Evolutionary conservation across 2,329 filamentous ascomycete species (phyloP), one percentile per base, ranked within the genome.

Genomic region (Curvularia hawaiiensis): DNA sequence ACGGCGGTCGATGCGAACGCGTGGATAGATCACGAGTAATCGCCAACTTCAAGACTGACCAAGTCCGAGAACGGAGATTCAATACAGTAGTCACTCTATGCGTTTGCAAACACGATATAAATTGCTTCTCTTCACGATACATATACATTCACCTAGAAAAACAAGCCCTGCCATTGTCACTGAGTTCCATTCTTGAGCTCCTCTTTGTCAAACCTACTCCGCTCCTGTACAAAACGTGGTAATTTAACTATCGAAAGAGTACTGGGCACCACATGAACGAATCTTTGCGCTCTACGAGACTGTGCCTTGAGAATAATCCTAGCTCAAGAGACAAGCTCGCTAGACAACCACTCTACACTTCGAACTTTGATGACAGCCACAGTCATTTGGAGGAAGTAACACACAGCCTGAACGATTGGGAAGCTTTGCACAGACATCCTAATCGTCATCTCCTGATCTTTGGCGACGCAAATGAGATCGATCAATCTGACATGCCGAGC

Each of bases 21-120:
- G 71, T 70, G 18, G 66, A 56, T 75, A 74, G 44, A 72, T 69
- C 61, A 68, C 72, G 51, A 80, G 78, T 33, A 52, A 57, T 48
- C 12, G 14, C n/a, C 5, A 26, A 52, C 45, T 46, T 20, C 53
- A 56, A 63, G 50, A 28, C 54, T 28, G 24, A 31, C 35, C 22
- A 35, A 16, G 40, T 39, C 16, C 14, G 14, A 33, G 39, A 30
- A 49, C 54, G 48, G 52, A 38, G 39, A 18, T 45, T 49, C 35
- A 47, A 31, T 51, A 38, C 30, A 16, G 22, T 54, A 52, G 22
- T 33, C 30, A 43, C 16, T 9, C 20, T 40, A 18, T 49, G 51
- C 48, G 61, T 62, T 62, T 40, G 54, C 49, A 49, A 33, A 47
- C 31, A 38, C 48, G 14, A 14, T 54, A 58, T 61, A 50, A 59